Percentiles rank a stretch among this genome's conserved stretches.
Evolutionary conservation across 768 basidiomycete species (phyloP).

Genomic region (Mycena floridula): DNA sequence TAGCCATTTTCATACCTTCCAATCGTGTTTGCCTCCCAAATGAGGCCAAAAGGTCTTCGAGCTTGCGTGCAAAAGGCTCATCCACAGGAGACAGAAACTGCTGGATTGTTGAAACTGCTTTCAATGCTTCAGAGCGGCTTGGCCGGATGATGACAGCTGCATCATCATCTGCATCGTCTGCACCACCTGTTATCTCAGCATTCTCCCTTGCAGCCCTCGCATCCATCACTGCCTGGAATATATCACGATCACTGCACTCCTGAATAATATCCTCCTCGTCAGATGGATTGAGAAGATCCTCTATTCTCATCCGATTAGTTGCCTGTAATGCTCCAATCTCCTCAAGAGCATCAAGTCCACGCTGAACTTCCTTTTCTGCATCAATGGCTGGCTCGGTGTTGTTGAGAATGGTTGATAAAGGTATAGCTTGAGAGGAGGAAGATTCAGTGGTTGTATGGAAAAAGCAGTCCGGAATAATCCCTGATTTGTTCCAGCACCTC

Average conservation of each 20-base stretch:
- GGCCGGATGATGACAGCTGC: too few species aligned
- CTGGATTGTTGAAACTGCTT: too few species aligned
- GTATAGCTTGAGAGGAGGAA: conserved; percentile 10
- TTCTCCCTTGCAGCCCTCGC: conserved; percentile 8
- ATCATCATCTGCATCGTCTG: conserved; percentile 5
- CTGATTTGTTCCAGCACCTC: conserved; percentile 16
- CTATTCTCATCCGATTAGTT: conserved; percentile 14
- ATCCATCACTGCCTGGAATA: conserved; percentile 12
- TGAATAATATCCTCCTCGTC: conserved; percentile 9
- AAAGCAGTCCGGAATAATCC: not conserved
- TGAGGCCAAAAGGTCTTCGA: too few species aligned
- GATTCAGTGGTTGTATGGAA: not conserved
- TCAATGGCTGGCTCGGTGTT: conserved; percentile 6
- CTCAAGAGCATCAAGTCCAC: conserved; percentile 11
- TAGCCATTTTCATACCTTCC: too few species aligned
- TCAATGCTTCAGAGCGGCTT: too few species aligned
- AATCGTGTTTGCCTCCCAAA: too few species aligned
- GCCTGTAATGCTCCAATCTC: conserved; percentile 13
- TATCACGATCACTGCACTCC: conserved; percentile 8
- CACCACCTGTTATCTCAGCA: conserved; percentile 5
- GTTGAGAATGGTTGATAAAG: conserved; percentile 15
- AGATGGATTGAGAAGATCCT: conserved; percentile 15
- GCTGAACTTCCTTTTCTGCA: conserved; percentile 9
- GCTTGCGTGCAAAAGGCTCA: too few species aligned
- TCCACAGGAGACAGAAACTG: too few species aligned